phyloP scores from a whole-genome alignment of 1,284 basidiomycete genomes.

The Ustanciosporium gigantosporum region DNA sequence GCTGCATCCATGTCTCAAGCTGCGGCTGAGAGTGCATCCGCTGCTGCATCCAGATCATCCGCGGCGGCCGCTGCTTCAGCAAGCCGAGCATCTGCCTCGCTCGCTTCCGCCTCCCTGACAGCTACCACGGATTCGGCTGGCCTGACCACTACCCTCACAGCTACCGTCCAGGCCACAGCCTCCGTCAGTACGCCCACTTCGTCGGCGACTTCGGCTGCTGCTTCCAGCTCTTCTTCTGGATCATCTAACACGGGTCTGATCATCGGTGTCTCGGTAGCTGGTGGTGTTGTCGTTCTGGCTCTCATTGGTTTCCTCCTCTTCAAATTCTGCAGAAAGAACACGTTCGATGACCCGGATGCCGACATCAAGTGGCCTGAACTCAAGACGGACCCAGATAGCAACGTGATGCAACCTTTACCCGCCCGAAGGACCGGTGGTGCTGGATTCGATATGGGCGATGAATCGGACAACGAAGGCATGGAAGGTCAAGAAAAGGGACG shows the following conservation, averaged over 20 bases:
- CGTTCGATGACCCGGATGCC: conserved; percentile 45
- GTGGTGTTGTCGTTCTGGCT: conserved; percentile 50
- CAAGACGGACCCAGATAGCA: conserved; percentile 47
- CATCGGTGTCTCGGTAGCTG: conserved; percentile 54
- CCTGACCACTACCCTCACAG: conserved; percentile 19
- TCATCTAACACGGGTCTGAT: conserved; percentile 45
- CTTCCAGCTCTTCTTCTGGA: conserved; percentile 3
- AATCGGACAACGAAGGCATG: conserved; percentile 39
- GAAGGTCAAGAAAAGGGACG: conserved; percentile 27
- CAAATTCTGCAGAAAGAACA: conserved; percentile 48
- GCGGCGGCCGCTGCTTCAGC: conserved; percentile 14
- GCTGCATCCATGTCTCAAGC: conserved; percentile 17
- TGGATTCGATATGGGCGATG: conserved; percentile 59
- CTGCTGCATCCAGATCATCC: conserved; percentile 11
- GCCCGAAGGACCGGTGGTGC: conserved; percentile 56
- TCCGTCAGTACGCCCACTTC: conserved; percentile 3
- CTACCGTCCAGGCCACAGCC: conserved; percentile 6
- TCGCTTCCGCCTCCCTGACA: conserved; percentile 10
- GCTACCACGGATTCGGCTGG: conserved; percentile 14
- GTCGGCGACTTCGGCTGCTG: not conserved
- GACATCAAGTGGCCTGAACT: conserved; percentile 61
- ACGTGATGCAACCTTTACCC: conserved; percentile 54
- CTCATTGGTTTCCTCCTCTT: conserved; percentile 49
- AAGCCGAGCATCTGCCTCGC: conserved; percentile 3
- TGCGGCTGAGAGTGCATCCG: not conserved